These are phyloP conservation scores for Raffaelea albimanens DNA, from an alignment of 2,329 filamentous ascomycete genomes.

Conservation along the genomic window DNA sequence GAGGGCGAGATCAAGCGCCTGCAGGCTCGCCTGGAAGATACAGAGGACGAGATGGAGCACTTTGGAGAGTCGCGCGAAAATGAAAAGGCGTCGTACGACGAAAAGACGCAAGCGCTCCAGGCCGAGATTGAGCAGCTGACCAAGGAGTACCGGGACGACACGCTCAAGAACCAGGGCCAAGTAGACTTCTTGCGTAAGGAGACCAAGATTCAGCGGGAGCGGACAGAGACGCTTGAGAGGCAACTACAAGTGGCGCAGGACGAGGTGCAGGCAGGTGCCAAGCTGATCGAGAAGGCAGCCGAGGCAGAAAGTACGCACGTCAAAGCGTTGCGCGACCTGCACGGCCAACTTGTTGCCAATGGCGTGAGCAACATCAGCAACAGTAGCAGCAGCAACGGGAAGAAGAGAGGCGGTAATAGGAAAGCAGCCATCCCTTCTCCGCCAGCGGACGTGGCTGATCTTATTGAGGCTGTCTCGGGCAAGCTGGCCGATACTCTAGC, in stretches of 20 bases:
- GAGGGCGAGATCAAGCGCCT: slow-evolving; percentile 71
- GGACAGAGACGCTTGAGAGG: slow-evolving; percentile 46
- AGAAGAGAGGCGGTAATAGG: too few species aligned
- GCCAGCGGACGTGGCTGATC: slow-evolving; percentile 36
- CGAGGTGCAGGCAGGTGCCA: slow-evolving; percentile 37
- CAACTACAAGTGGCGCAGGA: slow-evolving; percentile 48
- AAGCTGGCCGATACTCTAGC: slow-evolving; percentile 49
- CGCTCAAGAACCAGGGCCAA: slow-evolving; percentile 50
- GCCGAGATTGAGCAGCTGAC: slow-evolving; percentile 58
- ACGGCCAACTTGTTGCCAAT: slow-evolving; percentile 46
- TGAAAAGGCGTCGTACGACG: slow-evolving; percentile 62
- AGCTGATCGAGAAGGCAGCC: slow-evolving; percentile 36
- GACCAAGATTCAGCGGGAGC: slow-evolving; percentile 48
- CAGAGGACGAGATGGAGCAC: slow-evolving; percentile 85
- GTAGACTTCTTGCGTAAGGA: slow-evolving; percentile 55
- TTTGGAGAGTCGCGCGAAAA: slow-evolving; percentile 76
- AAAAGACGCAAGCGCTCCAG: slow-evolving; percentile 58
- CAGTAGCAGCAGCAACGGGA: slow-evolving; percentile 26
- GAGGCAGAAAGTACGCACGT: slow-evolving; percentile 42
- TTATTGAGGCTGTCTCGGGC: slow-evolving; percentile 51
- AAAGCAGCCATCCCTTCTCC: too few species aligned
- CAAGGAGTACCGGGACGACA: slow-evolving; percentile 47
- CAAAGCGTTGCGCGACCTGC: slow-evolving; percentile 47
- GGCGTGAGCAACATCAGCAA: slow-evolving; percentile 16
- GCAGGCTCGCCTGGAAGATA: slow-evolving; percentile 72